phyloP scores from a whole-genome alignment of 2,329 filamentous ascomycete genomes.

The Trichoderma asperellum region DNA sequence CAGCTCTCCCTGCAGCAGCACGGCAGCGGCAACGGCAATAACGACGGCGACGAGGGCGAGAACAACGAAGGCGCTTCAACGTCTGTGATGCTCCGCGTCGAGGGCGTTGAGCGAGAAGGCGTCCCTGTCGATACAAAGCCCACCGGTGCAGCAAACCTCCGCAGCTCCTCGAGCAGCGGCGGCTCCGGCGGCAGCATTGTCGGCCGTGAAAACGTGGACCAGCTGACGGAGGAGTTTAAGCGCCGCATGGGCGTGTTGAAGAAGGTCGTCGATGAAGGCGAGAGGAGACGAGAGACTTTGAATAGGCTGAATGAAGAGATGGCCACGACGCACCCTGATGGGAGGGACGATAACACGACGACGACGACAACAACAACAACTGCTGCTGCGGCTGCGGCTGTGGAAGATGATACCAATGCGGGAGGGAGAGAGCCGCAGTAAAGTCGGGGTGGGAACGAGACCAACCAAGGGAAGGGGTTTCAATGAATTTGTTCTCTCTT shows the following conservation, averaged over 20 bases:
- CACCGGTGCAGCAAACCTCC: conserved; percentile 36
- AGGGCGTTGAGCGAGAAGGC: conserved; percentile 46
- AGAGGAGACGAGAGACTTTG: conserved; percentile 45
- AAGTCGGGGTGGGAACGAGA: background rate
- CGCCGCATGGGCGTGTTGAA: conserved; percentile 59
- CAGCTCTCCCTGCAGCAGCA: conserved; percentile 50
- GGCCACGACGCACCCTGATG: conserved; percentile 16
- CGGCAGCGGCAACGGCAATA: conserved; percentile 41
- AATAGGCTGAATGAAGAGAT: conserved; percentile 10
- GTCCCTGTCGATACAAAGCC: conserved; percentile 35
- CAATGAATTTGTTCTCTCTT: background rate
- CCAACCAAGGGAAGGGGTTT: background rate
- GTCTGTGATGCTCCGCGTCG: conserved; percentile 42
- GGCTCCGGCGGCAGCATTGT: conserved; percentile 40
- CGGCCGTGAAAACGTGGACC: conserved; percentile 53
- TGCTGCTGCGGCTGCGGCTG: background rate
- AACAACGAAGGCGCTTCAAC: background rate
- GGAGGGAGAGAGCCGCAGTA: background rate
- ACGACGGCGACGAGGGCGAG: conserved; percentile 16
- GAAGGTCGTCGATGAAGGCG: conserved; percentile 57
- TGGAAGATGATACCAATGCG: background rate
- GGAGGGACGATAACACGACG: background rate
- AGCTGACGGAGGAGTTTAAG: conserved; percentile 61
- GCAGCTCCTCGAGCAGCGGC: conserved; percentile 37
- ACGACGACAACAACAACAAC: no score